Evolutionary conservation across 176 grass and related monocot genomes (phyloP).

Genomic region (Cymbopogon citratus): DNA sequence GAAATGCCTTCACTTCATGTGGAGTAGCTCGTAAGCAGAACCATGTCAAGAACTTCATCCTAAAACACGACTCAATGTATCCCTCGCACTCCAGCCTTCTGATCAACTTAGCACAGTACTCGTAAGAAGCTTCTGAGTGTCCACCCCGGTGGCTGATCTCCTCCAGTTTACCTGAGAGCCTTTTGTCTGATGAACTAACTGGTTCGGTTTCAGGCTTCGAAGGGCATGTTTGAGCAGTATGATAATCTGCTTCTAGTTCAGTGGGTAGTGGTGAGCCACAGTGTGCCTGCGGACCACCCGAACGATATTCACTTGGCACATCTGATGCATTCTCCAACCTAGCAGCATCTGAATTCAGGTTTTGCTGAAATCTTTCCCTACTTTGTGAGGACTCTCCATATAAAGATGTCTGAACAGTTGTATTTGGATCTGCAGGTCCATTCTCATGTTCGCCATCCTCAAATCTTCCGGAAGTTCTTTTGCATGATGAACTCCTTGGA

Average conservation of each 20-base stretch:
- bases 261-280: neutral
- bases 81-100: constrained; percentile 48
- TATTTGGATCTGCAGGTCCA: constrained; percentile 16
- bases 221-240: neutral
- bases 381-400: neutral
- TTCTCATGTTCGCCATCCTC: constrained; percentile 9
- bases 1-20: too few relatives aligned
- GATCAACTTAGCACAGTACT: constrained; percentile 43
- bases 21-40: constrained; percentile 45
- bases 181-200: constrained; percentile 35
- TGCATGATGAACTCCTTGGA: constrained; percentile 47
- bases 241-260: neutral
- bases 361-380: neutral
- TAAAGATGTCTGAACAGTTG: neutral
- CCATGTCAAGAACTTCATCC: constrained; percentile 60
- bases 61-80: constrained; percentile 34
- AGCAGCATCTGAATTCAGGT: neutral
- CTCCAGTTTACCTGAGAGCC: neutral
- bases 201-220: constrained; percentile 21
- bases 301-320: too few relatives aligned
- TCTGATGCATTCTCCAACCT: neutral
- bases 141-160: neutral
- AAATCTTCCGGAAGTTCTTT: constrained; percentile 15
- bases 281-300: neutral
- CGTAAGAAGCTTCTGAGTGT: constrained; percentile 8